Percentiles rank a stretch among this genome's conserved stretches.
phyloP scores from a whole-genome alignment of 805 yeast genomes.

The Saturnispora dispora region DNA sequence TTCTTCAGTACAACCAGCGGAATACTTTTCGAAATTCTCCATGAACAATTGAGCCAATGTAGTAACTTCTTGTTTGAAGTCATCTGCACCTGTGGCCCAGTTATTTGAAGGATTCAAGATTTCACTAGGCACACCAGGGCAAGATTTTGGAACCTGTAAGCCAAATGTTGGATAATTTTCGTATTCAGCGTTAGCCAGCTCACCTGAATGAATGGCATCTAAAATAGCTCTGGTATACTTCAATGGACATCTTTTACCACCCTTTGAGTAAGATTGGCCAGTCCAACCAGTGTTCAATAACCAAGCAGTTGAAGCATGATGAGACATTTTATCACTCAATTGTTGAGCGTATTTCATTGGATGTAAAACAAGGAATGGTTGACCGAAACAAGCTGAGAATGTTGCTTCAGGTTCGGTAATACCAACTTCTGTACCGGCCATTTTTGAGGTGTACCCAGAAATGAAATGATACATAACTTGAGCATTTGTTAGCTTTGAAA shows the following conservation, averaged over 20 bases:
- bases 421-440: slow-evolving; percentile 99
- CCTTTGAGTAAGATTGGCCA: slow-evolving; percentile 83
- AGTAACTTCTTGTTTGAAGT: slow-evolving; percentile 46
- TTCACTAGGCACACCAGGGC: slow-evolving; percentile 75
- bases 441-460: slow-evolving; percentile 96
- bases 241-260: slow-evolving; percentile 96
- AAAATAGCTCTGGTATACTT: slow-evolving; percentile 95
- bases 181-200: slow-evolving; percentile 66
- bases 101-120: slow-evolving; percentile 78
- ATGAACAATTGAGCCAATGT: slow-evolving; percentile 69
- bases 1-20: slow-evolving; percentile 73
- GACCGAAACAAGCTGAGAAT: slow-evolving; percentile 98
- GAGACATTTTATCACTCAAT: slow-evolving; percentile 82
- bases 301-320: slow-evolving; percentile 92
- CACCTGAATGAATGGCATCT: slow-evolving; percentile 90
- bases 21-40: slow-evolving; percentile 80
- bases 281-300: slow-evolving; percentile 98
- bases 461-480: slow-evolving; percentile 99
- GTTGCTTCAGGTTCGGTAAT: slow-evolving; percentile 97
- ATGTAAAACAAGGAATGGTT: slow-evolving; percentile 95
- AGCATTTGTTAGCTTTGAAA: slow-evolving; percentile 83
- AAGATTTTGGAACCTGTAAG: slow-evolving; percentile 74
- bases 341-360: slow-evolving; percentile 98
- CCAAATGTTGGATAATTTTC: slow-evolving; percentile 83
- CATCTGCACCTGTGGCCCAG: slow-evolving; percentile 56